Conservation (phyloP, 257 asterid genomes). For the Solanum sejunctum region DNA sequence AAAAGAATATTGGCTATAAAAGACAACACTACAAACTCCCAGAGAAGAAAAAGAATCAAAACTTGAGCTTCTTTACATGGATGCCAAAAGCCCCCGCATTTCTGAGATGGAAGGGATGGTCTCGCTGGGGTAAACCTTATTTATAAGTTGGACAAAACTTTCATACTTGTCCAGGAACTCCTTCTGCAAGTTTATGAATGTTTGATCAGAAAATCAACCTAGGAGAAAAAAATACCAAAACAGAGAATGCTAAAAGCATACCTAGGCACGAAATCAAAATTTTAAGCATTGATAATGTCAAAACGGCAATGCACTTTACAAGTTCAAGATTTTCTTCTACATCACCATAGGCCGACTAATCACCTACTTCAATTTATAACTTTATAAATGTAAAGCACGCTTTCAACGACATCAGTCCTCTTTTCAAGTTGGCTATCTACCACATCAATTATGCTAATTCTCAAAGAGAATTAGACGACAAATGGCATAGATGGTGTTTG, state of each 20-base stretch:
- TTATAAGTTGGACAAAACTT: conserved; percentile 71
- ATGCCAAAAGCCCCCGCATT: conserved; percentile 62
- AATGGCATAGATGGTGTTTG: neutral
- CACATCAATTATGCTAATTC: neutral
- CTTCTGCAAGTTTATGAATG: conserved; percentile 33
- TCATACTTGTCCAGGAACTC: conserved; percentile 90
- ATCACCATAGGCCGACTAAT: neutral
- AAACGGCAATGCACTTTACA: neutral
- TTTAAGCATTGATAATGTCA: neutral
- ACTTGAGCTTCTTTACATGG: conserved; percentile 37
- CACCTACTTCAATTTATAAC: neutral
- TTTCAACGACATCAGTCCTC: neutral
- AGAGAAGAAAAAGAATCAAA: neutral
- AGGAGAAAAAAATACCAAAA: neutral
- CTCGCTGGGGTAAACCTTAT: conserved; percentile 74
- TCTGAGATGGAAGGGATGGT: conserved; percentile 63
- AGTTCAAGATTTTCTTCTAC: neutral
- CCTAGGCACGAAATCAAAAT: neutral
- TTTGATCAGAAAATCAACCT: neutral
- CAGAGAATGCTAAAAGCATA: neutral
- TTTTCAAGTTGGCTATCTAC: neutral
- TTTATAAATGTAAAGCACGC: neutral
- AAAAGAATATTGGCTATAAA: neutral
- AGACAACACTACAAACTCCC: neutral
- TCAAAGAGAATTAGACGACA: neutral